These are phyloP conservation scores for Saturnispora saitoi DNA, from an alignment of 805 yeast genomes.

Conservation along the genomic window DNA sequence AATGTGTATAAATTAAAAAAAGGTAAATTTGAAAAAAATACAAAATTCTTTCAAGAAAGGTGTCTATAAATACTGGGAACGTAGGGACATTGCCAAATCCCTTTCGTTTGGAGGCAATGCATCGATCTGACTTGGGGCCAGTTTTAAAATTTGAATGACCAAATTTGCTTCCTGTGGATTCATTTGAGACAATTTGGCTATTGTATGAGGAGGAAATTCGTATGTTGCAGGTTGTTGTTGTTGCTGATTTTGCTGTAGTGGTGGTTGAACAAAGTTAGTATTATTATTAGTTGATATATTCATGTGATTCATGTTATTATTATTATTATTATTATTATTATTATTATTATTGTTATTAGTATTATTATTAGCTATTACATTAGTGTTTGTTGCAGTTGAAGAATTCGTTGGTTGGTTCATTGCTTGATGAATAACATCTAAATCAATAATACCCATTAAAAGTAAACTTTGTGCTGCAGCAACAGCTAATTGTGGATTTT, in stretches of 20 bases:
- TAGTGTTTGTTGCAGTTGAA: background rate
- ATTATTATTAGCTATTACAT: background rate
- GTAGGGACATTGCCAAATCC: slow-evolving; percentile 45
- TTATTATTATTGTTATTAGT: background rate
- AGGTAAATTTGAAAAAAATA: background rate
- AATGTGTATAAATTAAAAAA: background rate
- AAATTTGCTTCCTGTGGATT: slow-evolving; percentile 51
- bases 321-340: slow-evolving; percentile 7
- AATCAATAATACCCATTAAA: slow-evolving; percentile 69
- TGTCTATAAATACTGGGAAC: slow-evolving; percentile 41
- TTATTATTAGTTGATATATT: slow-evolving; percentile 4
- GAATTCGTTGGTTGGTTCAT: slow-evolving; percentile 20
- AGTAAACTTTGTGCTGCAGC: slow-evolving; percentile 68
- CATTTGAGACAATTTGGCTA: slow-evolving; percentile 40
- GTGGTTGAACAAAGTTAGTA: slow-evolving; percentile 2
- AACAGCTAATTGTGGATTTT: slow-evolving; percentile 50
- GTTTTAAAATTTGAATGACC: slow-evolving; percentile 44
- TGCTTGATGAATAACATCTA: slow-evolving; percentile 57
- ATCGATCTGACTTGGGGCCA: slow-evolving; percentile 42
- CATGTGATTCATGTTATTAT: slow-evolving; percentile 9
- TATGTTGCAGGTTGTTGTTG: slow-evolving; percentile 6
- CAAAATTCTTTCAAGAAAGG: background rate
- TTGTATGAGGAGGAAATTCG: slow-evolving; percentile 37
- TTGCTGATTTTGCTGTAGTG: slow-evolving; percentile 1
- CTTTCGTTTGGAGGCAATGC: slow-evolving; percentile 44